phyloP scores from a whole-genome alignment of 2,329 filamentous ascomycete genomes.

The Ceratocystis diversiconidia region DNA sequence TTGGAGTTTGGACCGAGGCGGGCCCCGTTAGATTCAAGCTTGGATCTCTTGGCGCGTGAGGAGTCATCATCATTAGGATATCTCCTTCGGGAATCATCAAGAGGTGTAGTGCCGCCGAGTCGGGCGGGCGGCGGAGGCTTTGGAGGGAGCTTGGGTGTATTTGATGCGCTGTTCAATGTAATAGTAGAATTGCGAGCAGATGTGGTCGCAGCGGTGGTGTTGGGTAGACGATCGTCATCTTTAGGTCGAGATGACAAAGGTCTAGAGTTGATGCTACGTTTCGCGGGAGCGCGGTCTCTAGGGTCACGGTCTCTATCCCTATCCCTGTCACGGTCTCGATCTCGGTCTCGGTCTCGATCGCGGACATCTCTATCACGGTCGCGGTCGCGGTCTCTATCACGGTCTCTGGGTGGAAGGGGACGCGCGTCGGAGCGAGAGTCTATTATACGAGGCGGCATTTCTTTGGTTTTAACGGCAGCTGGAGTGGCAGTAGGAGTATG shows the following conservation, averaged over 20 bases:
- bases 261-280: background rate
- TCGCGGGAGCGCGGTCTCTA: slow-evolving; percentile 1
- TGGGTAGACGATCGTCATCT: background rate
- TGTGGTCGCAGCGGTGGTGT: background rate
- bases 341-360: background rate
- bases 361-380: background rate
- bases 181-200: background rate
- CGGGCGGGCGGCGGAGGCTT: slow-evolving; percentile 11
- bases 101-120: background rate
- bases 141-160: slow-evolving; percentile 8
- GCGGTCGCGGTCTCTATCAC: slow-evolving; percentile 10
- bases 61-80: slow-evolving; percentile 3
- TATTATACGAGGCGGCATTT: slow-evolving; percentile 1
- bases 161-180: background rate
- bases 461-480: background rate
- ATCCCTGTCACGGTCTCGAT: slow-evolving; percentile 9
- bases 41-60: background rate
- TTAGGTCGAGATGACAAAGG: slow-evolving; percentile 5
- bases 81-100: slow-evolving; percentile 2
- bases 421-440: background rate
- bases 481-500: background rate
- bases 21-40: slow-evolving; percentile 6
- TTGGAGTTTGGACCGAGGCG: background rate
- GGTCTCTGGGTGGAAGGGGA: slow-evolving; percentile 1
- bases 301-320: slow-evolving; percentile 12